These are phyloP conservation scores for Russula sp. DNA, from an alignment of 768 basidiomycete genomes.

Conservation along the genomic window DNA sequence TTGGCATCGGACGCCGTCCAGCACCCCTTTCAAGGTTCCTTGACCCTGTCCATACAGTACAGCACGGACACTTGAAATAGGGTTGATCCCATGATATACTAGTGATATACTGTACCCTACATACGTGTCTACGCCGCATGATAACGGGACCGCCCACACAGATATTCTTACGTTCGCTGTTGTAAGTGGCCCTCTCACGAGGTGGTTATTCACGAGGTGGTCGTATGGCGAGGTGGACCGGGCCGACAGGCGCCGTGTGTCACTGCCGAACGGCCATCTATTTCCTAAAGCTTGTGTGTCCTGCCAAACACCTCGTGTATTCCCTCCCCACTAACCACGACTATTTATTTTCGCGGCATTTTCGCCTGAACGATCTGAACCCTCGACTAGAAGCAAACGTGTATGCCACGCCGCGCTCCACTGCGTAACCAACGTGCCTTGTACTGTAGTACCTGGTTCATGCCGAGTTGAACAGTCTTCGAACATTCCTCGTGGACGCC, in stretches of 20 bases:
- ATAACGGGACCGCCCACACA: not conserved
- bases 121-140: not conserved
- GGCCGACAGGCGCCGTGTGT: not conserved
- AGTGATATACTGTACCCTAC: not conserved
- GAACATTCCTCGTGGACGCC: constrained; percentile 11
- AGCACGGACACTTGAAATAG: not conserved
- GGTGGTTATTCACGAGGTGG: too few relatives aligned
- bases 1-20: not conserved
- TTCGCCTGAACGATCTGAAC: not conserved
- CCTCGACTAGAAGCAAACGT: not conserved
- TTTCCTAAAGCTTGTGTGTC: not conserved
- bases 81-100: not conserved
- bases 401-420: not conserved
- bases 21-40: not conserved
- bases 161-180: not conserved
- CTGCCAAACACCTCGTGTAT: not conserved
- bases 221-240: too few relatives aligned
- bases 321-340: not conserved
- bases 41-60: not conserved
- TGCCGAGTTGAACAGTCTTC: not conserved
- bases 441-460: not conserved
- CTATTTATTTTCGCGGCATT: not conserved
- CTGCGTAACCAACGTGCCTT: not conserved
- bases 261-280: not conserved
- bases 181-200: not conserved